phyloP scores from a whole-genome alignment of 208 protist species.

The Novymonas esmeraldas region DNA sequence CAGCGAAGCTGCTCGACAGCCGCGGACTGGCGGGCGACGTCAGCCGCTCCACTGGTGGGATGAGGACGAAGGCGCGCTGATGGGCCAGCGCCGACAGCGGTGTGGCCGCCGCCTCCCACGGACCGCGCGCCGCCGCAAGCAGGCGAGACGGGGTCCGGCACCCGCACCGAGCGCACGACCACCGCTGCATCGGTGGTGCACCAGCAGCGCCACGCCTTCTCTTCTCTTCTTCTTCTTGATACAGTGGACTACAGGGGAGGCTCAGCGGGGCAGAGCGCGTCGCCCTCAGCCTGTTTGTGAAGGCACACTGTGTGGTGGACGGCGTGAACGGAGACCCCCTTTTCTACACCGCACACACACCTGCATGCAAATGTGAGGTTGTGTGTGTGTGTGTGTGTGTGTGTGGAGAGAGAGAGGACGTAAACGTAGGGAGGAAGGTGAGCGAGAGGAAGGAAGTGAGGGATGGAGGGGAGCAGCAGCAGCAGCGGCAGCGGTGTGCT shows the following conservation, averaged over 20 bases:
- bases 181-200: constrained; percentile 4
- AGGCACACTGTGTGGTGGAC: too few relatives aligned
- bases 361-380: neutral
- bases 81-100: neutral
- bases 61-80: constrained; percentile 17
- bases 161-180: neutral
- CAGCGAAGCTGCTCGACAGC: constrained; percentile 24
- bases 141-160: neutral
- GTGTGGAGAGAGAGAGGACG: neutral
- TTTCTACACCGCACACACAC: neutral
- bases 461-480: neutral
- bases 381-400: neutral
- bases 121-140: too few relatives aligned
- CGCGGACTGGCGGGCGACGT: constrained; percentile 12
- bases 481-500: too few relatives aligned
- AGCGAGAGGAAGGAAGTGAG: neutral
- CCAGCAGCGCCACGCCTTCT: too few relatives aligned
- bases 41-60: constrained; percentile 45
- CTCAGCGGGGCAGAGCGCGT: too few relatives aligned
- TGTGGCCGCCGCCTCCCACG: too few relatives aligned
- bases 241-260: too few relatives aligned
- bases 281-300: too few relatives aligned
- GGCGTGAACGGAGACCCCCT: too few relatives aligned
- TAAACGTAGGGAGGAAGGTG: neutral
- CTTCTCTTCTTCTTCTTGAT: too few relatives aligned